These are phyloP conservation scores for Nematocida major DNA, from an alignment of 371 early-diverging fungal genomes.

Conservation along the genomic window DNA sequence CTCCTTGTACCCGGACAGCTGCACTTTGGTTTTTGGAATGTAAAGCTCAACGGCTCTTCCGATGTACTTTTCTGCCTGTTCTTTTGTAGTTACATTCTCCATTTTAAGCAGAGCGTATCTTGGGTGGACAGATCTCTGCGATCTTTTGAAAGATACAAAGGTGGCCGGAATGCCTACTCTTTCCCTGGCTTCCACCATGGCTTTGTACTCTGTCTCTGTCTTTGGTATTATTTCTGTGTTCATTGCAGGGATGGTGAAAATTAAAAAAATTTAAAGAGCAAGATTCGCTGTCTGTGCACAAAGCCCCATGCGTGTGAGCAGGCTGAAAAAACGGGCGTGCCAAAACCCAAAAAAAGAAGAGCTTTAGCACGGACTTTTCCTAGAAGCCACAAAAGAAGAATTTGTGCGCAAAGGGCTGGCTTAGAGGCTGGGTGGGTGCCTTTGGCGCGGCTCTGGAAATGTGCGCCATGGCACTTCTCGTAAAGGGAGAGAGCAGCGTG, in stretches of 20 bases:
- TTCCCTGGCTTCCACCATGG: slow-evolving; percentile 35
- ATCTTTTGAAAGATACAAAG: slow-evolving; percentile 63
- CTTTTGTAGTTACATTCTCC: slow-evolving; percentile 53
- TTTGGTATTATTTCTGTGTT: slow-evolving; percentile 42
- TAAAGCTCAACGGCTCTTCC: slow-evolving; percentile 59
- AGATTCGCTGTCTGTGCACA: background rate
- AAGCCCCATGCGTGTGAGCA: too few relatives aligned
- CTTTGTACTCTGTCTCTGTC: slow-evolving; percentile 41
- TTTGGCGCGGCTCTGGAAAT: too few relatives aligned
- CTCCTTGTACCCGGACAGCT: slow-evolving; percentile 47
- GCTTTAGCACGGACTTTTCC: too few relatives aligned
- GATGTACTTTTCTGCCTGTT: slow-evolving; percentile 60
- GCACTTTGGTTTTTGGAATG: slow-evolving; percentile 50
- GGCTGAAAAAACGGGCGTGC: too few relatives aligned
- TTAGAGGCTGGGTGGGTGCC: too few relatives aligned
- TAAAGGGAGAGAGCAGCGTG: too few relatives aligned
- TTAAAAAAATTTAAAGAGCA: slow-evolving; percentile 41
- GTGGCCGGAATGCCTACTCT: slow-evolving; percentile 56
- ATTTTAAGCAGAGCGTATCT: slow-evolving; percentile 59
- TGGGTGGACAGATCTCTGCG: slow-evolving; percentile 56
- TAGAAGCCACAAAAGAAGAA: too few relatives aligned
- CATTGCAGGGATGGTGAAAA: slow-evolving; percentile 45
- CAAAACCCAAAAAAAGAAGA: too few relatives aligned
- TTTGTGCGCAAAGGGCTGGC: too few relatives aligned
- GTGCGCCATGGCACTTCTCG: too few relatives aligned